These are phyloP conservation scores for Calocybe cyanea DNA, from an alignment of 768 basidiomycete genomes.

Conservation along the genomic window DNA sequence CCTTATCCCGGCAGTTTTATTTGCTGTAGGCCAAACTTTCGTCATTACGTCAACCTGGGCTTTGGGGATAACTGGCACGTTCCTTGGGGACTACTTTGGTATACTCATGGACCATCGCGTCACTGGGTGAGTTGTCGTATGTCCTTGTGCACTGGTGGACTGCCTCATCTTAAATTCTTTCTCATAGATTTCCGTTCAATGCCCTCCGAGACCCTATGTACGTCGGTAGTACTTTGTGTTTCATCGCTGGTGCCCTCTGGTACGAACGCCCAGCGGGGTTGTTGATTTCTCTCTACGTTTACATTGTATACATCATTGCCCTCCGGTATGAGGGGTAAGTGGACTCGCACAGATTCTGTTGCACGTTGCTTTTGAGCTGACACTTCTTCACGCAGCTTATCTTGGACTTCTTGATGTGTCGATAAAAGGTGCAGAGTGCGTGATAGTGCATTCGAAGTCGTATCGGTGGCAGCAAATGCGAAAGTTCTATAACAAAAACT, in stretches of 20 bases:
- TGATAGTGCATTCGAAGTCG: slow-evolving; percentile 27
- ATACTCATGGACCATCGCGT: slow-evolving; percentile 86
- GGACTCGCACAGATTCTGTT: no score
- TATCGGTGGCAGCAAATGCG: slow-evolving; percentile 31
- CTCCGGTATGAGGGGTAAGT: slow-evolving; percentile 87
- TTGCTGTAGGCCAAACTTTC: slow-evolving; percentile 74
- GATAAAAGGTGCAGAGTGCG: slow-evolving; percentile 26
- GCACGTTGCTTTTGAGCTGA: no score
- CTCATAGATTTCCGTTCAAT: slow-evolving; percentile 92
- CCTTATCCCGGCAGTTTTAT: slow-evolving; percentile 55
- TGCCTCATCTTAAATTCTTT: no score
- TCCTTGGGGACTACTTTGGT: slow-evolving; percentile 83
- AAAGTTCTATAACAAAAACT: slow-evolving; percentile 20
- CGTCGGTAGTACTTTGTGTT: slow-evolving; percentile 89
- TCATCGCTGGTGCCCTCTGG: slow-evolving; percentile 85
- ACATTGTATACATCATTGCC: slow-evolving; percentile 80
- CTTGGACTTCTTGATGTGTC: slow-evolving; percentile 26
- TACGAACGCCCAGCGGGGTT: slow-evolving; percentile 85
- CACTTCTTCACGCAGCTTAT: slow-evolving; percentile 27
- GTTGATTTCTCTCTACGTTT: slow-evolving; percentile 75
- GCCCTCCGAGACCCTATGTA: slow-evolving; percentile 95
- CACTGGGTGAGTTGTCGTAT: slow-evolving; percentile 50
- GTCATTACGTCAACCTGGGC: slow-evolving; percentile 88
- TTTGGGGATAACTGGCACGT: slow-evolving; percentile 91
- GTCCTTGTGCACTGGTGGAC: not conserved